A percentile compares a stretch with the other conserved stretches of the same genome.
Evolutionary conservation across 805 yeast genomes (phyloP).

Genomic region (Pachysolen tannophilus): DNA sequence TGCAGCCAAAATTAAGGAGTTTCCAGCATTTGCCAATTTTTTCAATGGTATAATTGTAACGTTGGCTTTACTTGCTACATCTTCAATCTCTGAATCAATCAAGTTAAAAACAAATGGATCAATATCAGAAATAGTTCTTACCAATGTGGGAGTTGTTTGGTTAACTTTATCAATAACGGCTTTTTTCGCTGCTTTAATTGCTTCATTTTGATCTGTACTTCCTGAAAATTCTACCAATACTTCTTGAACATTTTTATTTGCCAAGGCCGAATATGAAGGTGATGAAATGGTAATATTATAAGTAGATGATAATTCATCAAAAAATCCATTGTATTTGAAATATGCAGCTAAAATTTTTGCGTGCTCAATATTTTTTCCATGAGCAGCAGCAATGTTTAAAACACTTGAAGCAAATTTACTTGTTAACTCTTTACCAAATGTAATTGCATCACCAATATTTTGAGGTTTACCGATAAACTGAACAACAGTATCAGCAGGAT

Average conservation of each 20-base stretch:
- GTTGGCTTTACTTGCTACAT: slow-evolving; percentile 34
- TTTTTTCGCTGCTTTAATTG: slow-evolving; percentile 56
- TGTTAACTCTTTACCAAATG: slow-evolving; percentile 51
- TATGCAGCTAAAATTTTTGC: slow-evolving; percentile 69
- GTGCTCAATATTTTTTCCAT: slow-evolving; percentile 69
- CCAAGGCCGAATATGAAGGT: slow-evolving; percentile 39
- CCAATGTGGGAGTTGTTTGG: slow-evolving; percentile 57
- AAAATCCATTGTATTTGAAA: slow-evolving; percentile 44
- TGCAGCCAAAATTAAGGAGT: slow-evolving; percentile 47
- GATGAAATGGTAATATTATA: slow-evolving; percentile 35
- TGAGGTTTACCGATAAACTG: slow-evolving; percentile 53
- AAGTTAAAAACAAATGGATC: slow-evolving; percentile 49
- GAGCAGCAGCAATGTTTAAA: slow-evolving; percentile 83
- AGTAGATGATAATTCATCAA: slow-evolving; percentile 34
- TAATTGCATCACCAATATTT: slow-evolving; percentile 54
- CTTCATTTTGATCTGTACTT: slow-evolving; percentile 33
- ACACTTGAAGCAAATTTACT: slow-evolving; percentile 52
- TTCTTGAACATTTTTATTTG: slow-evolving; percentile 27
- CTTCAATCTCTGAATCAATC: slow-evolving; percentile 32
- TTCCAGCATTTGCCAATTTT: slow-evolving; percentile 32
- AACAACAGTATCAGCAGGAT: slow-evolving; percentile 39
- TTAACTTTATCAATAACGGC: slow-evolving; percentile 70
- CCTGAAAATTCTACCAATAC: slow-evolving; percentile 59
- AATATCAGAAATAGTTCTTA: slow-evolving; percentile 53
- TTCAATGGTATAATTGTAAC: slow-evolving; percentile 58